Conservation (phyloP, 2,329 filamentous ascomycete species). For the Proliferodiscus dingleyae region DNA sequence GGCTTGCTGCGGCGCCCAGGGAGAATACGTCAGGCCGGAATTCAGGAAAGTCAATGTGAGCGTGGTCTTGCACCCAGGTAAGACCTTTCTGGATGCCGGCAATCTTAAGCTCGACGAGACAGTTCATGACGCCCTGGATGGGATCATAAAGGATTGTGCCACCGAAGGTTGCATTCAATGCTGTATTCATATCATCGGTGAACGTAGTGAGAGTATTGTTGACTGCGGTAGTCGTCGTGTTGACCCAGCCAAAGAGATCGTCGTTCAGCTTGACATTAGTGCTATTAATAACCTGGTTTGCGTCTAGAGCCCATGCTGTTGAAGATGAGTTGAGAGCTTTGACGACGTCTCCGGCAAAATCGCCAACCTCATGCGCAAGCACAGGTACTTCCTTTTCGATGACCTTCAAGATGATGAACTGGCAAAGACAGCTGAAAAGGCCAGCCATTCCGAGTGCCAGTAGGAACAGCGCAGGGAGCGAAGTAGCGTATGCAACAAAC, state of each 20-base stretch:
- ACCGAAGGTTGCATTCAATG: constrained; percentile 73
- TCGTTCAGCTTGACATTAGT: constrained; percentile 72
- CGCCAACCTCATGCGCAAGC: constrained; percentile 58
- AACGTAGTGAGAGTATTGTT: constrained; percentile 84
- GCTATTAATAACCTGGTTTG: constrained; percentile 55
- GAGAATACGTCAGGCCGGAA: constrained; percentile 81
- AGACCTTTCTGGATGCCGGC: constrained; percentile 78
- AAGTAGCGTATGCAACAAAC: constrained; percentile 65
- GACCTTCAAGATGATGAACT: constrained; percentile 58
- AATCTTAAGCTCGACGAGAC: constrained; percentile 84
- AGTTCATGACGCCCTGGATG: constrained; percentile 74
- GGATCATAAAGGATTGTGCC: constrained; percentile 75
- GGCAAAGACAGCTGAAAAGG: constrained; percentile 61
- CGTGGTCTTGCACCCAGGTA: constrained; percentile 90
- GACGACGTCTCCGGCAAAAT: constrained; percentile 62
- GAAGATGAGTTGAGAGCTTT: constrained; percentile 58
- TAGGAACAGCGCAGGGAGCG: constrained; percentile 63
- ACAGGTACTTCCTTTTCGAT: constrained; percentile 61
- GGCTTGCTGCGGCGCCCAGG: constrained; percentile 61
- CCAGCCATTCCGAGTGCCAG: constrained; percentile 63
- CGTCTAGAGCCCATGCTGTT: constrained; percentile 56
- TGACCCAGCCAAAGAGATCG: constrained; percentile 82
- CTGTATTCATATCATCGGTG: constrained; percentile 68
- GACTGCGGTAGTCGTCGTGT: constrained; percentile 73
- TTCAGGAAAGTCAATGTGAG: constrained; percentile 73